Evolutionary conservation across 352 stramenopile genomes (phyloP), one percentile per base, ranked within the genome.

Genomic region (Phytopythium delawarense): DNA sequence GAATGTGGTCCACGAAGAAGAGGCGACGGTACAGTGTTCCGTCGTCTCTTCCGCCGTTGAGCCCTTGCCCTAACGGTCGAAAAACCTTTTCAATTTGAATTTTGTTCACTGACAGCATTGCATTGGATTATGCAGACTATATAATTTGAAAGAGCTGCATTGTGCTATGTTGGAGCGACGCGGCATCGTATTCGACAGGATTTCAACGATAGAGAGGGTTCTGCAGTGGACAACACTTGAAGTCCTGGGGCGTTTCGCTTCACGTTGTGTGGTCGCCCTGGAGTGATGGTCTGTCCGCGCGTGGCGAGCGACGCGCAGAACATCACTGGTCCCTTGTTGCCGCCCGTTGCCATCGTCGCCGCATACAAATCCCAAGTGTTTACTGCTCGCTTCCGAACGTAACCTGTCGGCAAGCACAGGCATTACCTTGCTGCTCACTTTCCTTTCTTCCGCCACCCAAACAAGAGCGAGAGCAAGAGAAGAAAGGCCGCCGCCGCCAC

Each of bases 401-500:
- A 51, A 51, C 45, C 45, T 51, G n/a, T 57, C 12, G 6, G 20
- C 30, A 11, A 8, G 2, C 28, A 13, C 30, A 45, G 12, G 18
- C 8, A 7, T 34, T 44, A 58, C 20, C 9, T 8, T 6, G 7
- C 13, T 5, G 15, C 7, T 30, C 44, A 62, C 28, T 62, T 54
- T 35, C 34, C 25, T 34, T 53, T 62, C 21, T 44, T 62, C 57
- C 44, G 25, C 57, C 40, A 28, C 57, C 16, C 34, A 8, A 44
- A 57, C 32, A 42, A 39, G 25, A 40, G 34, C 34, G 5, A 39
- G 34, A 39, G 35, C 35, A 40, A 40, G 35, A 40, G 9, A 40
- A 40, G 35, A 40, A 40, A 40, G 35, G 35, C 35, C 6, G 9
- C 8, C 8, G 12, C 25, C 46, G 62, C 32, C 64, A 53, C n/a